A percentile compares a stretch with the other conserved stretches of the same genome.
Evolutionary conservation across 495 filamentous ascomycete species (phyloP).

Genomic region (Pyronema domesticum): DNA sequence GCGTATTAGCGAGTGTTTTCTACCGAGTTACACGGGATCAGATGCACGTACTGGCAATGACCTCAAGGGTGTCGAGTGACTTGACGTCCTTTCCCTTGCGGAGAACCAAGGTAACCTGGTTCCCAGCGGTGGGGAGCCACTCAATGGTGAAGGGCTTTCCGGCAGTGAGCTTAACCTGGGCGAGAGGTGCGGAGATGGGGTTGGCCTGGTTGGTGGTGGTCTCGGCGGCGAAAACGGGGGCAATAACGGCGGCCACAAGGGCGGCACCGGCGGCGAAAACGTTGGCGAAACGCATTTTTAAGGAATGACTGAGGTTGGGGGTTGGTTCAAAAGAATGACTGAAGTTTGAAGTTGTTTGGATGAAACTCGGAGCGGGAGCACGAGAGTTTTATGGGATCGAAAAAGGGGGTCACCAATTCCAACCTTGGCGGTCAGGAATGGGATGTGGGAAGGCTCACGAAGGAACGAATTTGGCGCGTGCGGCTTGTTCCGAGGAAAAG

Average conservation of each 20-base stretch:
- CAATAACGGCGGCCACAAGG: neutral
- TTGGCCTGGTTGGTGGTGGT: neutral
- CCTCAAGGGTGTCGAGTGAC: conserved; percentile 4
- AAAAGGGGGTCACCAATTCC: too few species aligned
- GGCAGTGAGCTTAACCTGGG: neutral
- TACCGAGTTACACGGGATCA: neutral
- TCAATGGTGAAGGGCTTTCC: conserved; percentile 1
- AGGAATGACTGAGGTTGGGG: conserved; percentile 2
- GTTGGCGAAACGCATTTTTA: conserved; percentile 3
- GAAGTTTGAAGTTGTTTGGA: neutral
- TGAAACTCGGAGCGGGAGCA: too few species aligned
- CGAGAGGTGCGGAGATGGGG: conserved; percentile 4
- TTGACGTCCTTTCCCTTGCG: conserved; percentile 6
- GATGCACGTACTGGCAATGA: conserved; percentile 10
- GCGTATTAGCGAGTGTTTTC: neutral
- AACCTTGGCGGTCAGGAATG: too few species aligned
- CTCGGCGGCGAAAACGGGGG: neutral
- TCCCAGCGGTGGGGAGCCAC: conserved; percentile 2
- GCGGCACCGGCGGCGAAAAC: neutral
- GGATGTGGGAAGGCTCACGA: too few species aligned
- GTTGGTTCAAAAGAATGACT: neutral
- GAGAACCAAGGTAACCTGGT: conserved; percentile 8
- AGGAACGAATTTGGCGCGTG: too few species aligned
- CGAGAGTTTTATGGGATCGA: too few species aligned
- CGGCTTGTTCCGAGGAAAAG: too few species aligned